Evolutionary conservation across 441 rosid genomes (phyloP).

Genomic region (Adansonia rubrostipa): DNA sequence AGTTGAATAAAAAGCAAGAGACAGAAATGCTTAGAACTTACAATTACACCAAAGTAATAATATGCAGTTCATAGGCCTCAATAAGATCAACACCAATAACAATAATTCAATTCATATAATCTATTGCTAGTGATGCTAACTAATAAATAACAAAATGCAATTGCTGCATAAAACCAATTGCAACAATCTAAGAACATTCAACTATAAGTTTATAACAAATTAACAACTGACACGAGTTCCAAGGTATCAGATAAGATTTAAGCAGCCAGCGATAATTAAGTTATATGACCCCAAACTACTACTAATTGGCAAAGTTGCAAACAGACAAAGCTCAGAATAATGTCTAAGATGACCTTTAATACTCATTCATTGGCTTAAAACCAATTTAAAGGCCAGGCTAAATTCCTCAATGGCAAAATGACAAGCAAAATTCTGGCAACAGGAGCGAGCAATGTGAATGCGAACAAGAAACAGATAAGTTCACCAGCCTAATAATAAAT

Average conservation of each 20-base stretch:
- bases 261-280: not conserved
- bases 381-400: not conserved
- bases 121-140: conserved; percentile 7
- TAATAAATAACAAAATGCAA: not conserved
- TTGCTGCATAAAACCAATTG: not conserved
- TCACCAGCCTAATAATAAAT: conserved; percentile 3
- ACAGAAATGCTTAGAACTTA: conserved; percentile 8
- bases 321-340: not conserved
- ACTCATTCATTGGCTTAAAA: not conserved
- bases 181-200: not conserved
- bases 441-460: not conserved
- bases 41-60: not conserved
- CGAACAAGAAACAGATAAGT: not conserved
- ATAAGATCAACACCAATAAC: not conserved
- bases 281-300: not conserved
- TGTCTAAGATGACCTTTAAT: not conserved
- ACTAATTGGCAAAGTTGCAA: not conserved
- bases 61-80: not conserved
- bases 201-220: not conserved
- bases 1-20: not conserved
- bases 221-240: not conserved
- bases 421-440: not conserved
- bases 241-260: not conserved
- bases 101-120: conserved; percentile 16
- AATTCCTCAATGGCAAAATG: not conserved